phyloP scores from a whole-genome alignment of 352 stramenopile genomes.

The Globisporangium heterothallicum region DNA sequence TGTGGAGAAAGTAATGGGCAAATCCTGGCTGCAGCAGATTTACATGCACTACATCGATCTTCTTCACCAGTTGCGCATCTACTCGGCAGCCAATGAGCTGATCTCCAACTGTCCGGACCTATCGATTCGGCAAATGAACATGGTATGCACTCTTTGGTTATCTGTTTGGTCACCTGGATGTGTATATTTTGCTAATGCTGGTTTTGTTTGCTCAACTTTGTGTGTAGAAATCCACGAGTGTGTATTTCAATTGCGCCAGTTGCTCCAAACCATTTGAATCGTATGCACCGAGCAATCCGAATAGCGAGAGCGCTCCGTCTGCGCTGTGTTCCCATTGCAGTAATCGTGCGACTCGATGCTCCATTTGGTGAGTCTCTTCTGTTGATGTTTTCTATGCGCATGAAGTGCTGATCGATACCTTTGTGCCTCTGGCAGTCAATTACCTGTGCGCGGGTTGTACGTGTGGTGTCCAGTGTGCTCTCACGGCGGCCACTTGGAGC shows the following conservation, averaged over 20 bases:
- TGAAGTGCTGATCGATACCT: slow-evolving; percentile 10
- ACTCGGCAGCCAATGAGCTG: slow-evolving; percentile 82
- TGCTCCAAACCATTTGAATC: slow-evolving; percentile 73
- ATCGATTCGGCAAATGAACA: slow-evolving; percentile 89
- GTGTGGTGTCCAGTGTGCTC: slow-evolving; percentile 91
- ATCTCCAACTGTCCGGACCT: slow-evolving; percentile 76
- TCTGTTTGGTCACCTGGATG: background rate
- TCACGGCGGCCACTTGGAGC: slow-evolving; percentile 83
- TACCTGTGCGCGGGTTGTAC: slow-evolving; percentile 83
- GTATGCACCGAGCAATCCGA: slow-evolving; percentile 21
- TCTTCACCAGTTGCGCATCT: slow-evolving; percentile 84
- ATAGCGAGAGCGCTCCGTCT: slow-evolving; percentile 21
- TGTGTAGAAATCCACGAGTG: slow-evolving; percentile 78
- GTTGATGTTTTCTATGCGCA: background rate
- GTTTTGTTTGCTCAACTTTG: slow-evolving; percentile 8
- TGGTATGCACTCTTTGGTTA: no score
- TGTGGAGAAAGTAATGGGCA: slow-evolving; percentile 81
- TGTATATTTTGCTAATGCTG: background rate
- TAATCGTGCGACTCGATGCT: slow-evolving; percentile 75
- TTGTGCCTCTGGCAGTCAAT: slow-evolving; percentile 38
- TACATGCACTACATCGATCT: slow-evolving; percentile 90
- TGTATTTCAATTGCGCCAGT: slow-evolving; percentile 80
- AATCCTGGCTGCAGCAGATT: slow-evolving; percentile 85
- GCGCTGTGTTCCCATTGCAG: slow-evolving; percentile 63
- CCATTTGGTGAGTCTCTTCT: slow-evolving; percentile 62